Evolutionary conservation across 768 basidiomycete genomes (phyloP).

Genomic region (Suillus lakei): DNA sequence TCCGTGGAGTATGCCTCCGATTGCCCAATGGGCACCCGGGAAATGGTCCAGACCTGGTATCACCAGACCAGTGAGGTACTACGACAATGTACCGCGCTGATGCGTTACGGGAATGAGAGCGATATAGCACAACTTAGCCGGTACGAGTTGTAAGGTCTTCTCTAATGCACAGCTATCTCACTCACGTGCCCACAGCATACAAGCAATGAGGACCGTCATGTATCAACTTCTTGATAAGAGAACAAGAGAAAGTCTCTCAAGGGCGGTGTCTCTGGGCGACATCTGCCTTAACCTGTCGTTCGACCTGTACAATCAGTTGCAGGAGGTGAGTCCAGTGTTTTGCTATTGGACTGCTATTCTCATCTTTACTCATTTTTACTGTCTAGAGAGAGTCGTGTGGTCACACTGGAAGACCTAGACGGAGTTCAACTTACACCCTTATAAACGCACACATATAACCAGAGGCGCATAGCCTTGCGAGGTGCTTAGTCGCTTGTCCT

Average conservation of each 20-base stretch:
- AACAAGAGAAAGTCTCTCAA: slow-evolving; percentile 4
- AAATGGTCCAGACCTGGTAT: slow-evolving; percentile 8
- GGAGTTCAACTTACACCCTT: background rate
- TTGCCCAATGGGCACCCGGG: slow-evolving; percentile 3
- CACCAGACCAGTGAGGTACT: slow-evolving; percentile 7
- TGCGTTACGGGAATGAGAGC: background rate
- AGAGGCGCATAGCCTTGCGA: background rate
- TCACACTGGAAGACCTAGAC: background rate
- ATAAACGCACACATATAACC: background rate
- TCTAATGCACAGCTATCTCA: background rate
- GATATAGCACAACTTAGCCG: slow-evolving; percentile 4
- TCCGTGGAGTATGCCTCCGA: slow-evolving; percentile 4
- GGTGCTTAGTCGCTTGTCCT: background rate
- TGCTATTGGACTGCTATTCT: background rate
- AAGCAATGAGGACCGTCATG: slow-evolving; percentile 8
- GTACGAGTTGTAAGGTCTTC: background rate
- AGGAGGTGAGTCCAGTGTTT: background rate
- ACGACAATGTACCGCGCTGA: slow-evolving; percentile 4
- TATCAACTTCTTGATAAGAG: slow-evolving; percentile 6
- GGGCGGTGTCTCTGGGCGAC: slow-evolving; percentile 4
- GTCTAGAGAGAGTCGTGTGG: slow-evolving; percentile 1
- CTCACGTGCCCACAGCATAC: background rate
- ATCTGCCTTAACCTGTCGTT: slow-evolving; percentile 3
- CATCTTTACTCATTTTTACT: background rate
- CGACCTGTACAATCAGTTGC: background rate